Evolutionary conservation across 331 rosid genomes (phyloP).

Genomic region (Telfairia occidentalis): DNA sequence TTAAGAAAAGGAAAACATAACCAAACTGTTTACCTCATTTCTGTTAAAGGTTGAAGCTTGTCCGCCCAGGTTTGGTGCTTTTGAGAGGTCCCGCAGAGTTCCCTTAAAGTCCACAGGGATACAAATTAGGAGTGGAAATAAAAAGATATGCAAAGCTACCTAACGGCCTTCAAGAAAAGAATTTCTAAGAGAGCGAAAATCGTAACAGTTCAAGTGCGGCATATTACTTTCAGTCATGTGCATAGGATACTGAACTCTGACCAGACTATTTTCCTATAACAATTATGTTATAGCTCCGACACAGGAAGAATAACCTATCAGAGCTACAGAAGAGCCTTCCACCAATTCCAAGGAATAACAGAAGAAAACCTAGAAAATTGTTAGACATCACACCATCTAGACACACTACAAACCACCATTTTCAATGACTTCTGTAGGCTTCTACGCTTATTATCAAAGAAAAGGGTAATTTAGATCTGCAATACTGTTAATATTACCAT

Average conservation of each 20-base stretch:
- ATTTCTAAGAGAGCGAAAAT: neutral
- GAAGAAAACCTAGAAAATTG: neutral
- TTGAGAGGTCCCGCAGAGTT: conserved; percentile 55
- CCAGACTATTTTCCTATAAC: neutral
- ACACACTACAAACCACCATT: neutral
- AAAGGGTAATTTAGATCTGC: neutral
- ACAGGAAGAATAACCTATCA: neutral
- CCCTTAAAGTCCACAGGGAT: conserved; percentile 28
- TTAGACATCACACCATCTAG: too few species aligned
- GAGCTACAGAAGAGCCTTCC: neutral
- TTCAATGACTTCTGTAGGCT: neutral
- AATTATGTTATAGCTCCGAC: neutral
- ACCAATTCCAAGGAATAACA: neutral
- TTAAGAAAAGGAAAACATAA: neutral
- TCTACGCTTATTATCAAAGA: neutral
- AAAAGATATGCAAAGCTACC: neutral
- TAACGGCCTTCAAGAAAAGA: neutral
- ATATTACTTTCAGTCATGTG: neutral
- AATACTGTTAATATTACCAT: neutral
- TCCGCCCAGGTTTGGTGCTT: conserved; percentile 27
- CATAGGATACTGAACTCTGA: neutral
- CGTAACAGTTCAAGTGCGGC: too few species aligned
- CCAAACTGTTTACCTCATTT: conserved; percentile 27
- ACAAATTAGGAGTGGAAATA: neutral
- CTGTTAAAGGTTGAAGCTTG: conserved; percentile 31